Evolutionary conservation across 495 filamentous ascomycete genomes (phyloP), one percentile per base, ranked within the genome.

Genomic region (Beverwykella pulmonaria): DNA sequence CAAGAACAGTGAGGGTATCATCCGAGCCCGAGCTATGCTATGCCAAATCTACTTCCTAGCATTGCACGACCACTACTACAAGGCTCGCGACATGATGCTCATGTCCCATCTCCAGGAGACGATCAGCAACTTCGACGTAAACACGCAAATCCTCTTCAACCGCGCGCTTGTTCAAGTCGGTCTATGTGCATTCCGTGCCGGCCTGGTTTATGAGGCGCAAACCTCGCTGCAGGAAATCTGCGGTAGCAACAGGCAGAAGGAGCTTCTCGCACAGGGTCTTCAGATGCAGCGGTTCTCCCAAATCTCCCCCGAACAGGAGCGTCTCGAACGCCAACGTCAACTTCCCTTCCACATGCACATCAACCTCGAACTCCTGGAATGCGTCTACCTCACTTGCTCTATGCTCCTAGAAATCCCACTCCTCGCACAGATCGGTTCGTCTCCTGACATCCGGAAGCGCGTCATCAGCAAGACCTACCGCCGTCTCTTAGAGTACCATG

Each of bases 311-410:
- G 94, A 99, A 80, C 95, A 98, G 77, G 94, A 99, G 79, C 89
- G 93, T 66, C 85, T 98, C 25, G 94, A 99, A 78, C 87, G 92
- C 68, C 94, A 98, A 77, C 87, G 94, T 65, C 94, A 98, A 79
- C 83, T 99, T 63, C 94, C 94, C 47, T 99, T 99, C 86, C 94
- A 99, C 81, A 96, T 97, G 91, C 94, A 99, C 83, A 98, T 99
- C 83, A 99, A 99, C 82, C 84, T 99, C 22, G 94, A 99, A 73
- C 86, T 99, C 29, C 86, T 99, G 2, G 94, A 99, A 77, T 98
- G 93, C 74, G 93, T 97, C 63, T 99, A 99, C 79, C 88, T 99
- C 49, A 97, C 94, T 61, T 97, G 92, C 78, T 95, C 90, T 81
- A 98, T 98, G 94, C 88, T 99, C 64, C 84, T 99, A 50, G 94